Conservation (phyloP, 1,284 basidiomycete species). For the Meira miltonrushii region DNA sequence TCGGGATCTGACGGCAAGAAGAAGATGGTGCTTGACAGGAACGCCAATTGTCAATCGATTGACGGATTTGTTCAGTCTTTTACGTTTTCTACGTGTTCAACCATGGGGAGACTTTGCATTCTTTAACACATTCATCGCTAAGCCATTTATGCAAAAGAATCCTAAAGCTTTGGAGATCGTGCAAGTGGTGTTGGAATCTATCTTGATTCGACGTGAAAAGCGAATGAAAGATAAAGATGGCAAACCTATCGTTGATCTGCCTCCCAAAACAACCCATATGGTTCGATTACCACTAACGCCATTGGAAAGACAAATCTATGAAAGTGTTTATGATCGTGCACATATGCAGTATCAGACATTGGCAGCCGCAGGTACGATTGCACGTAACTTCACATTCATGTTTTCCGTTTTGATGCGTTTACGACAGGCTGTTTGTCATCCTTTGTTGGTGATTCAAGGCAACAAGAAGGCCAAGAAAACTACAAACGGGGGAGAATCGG, state of each 20-base stretch:
- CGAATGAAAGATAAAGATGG: conserved; percentile 81
- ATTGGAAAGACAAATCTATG: conserved; percentile 52
- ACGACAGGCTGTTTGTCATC: conserved; percentile 55
- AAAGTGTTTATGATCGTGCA: conserved; percentile 48
- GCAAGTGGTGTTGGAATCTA: conserved; percentile 43
- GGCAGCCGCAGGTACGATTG: conserved; percentile 37
- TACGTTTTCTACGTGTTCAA: conserved; percentile 71
- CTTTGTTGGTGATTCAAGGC: conserved; percentile 50
- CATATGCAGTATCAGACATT: conserved; percentile 39
- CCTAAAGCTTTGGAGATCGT: conserved; percentile 48
- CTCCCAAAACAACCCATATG: conserved; percentile 49
- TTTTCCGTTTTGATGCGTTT: conserved; percentile 55
- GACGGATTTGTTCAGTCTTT: conserved; percentile 70
- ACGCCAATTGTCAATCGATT: conserved; percentile 90
- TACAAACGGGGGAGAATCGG: conserved; percentile 9
- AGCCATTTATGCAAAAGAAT: conserved; percentile 45
- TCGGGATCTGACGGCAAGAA: conserved; percentile 87
- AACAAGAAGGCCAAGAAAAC: conserved; percentile 13
- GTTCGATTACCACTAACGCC: conserved; percentile 30
- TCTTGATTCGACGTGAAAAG: conserved; percentile 84
- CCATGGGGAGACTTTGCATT: conserved; percentile 64
- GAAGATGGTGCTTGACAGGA: conserved; percentile 84
- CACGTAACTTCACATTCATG: conserved; percentile 52
- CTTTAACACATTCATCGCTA: conserved; percentile 49
- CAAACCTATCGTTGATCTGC: conserved; percentile 80